Evolutionary conservation across 2,329 filamentous ascomycete species (phyloP), one percentile per base, ranked within the genome.

Genomic region (Fusarium sororula): DNA sequence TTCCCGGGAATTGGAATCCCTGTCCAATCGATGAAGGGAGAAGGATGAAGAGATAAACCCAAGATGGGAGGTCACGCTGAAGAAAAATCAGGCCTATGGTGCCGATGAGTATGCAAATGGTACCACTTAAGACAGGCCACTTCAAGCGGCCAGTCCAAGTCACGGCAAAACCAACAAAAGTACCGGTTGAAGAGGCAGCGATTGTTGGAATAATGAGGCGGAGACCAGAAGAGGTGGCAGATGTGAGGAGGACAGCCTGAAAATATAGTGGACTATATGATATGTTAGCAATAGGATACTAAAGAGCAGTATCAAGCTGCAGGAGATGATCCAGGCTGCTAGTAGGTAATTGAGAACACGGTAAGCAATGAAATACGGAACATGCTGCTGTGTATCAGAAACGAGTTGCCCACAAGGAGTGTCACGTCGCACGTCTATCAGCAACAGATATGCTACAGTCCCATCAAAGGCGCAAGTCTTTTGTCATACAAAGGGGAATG

Each of bases 161-260:
- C 60, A 93, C 91, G 35, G 90, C 81, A 77, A 93, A 88, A 6
- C 91, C 91, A 4, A 90, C 91, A 0, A 84, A 79, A 3, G 90
- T 85, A 50, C 90, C 91, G 12, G 85, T 82, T 39, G 82, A 51
- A 48, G 90, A 90, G 35, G 89, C 82, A 6, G 87, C 87, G 32
- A 90, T 75, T 2, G 90, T 90, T 9, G 91, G 90, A 12, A 91
- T 84, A 26, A 93, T 87, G 60, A 95, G 90, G 48, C 91, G 89
- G 35, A 94, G 87, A n/a, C 93, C 93, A 1, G 93, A 94, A 30
- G 87, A 84, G 1, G 93, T 94, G 22, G 93, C 91, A 11, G 87
- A 88, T 66, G 91, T 90, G 58, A 93, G 86, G 54, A 93, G 90
- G 32, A 94, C 92, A 42, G 91, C 92, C 79, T 94, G 92, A 83